Conservation (phyloP, 78 protist species). For the Guillardia theta region DNA sequence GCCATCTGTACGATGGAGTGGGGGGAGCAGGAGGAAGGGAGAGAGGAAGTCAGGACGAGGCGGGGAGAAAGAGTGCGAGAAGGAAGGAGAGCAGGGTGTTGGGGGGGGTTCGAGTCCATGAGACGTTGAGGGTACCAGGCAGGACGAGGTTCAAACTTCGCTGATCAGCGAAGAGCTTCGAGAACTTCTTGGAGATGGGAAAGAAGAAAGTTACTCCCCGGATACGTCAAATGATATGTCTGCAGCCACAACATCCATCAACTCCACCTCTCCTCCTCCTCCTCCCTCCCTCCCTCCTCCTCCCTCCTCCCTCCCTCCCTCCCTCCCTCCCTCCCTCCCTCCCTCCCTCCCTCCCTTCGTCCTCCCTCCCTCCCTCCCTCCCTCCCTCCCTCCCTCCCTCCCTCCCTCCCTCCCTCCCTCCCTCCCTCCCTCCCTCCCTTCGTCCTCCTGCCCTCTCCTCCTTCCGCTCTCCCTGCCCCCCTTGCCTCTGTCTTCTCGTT, state of each 20-base stretch:
- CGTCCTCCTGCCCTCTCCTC: background rate
- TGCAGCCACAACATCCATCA: background rate
- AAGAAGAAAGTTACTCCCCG: background rate
- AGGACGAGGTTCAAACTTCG: background rate
- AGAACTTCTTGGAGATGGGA: background rate
- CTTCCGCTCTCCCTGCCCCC: background rate
- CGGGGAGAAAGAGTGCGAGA: background rate
- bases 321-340: background rate
- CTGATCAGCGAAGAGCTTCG: background rate
- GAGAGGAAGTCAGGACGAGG: background rate
- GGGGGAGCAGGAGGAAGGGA: background rate
- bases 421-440: background rate
- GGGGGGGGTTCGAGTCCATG: background rate
- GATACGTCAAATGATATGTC: background rate
- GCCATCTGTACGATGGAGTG: background rate
- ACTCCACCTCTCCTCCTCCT: background rate
- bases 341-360: background rate
- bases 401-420: background rate
- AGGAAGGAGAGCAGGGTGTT: background rate
- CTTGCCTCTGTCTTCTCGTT: background rate
- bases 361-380: background rate
- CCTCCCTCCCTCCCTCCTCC: background rate
- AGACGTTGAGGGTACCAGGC: background rate
- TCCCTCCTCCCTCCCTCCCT: background rate
- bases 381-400: background rate